Percentiles rank a stretch among this genome's conserved stretches.
phyloP scores from a whole-genome alignment of 176 grass and related monocot species.

The Oryza punctata region DNA sequence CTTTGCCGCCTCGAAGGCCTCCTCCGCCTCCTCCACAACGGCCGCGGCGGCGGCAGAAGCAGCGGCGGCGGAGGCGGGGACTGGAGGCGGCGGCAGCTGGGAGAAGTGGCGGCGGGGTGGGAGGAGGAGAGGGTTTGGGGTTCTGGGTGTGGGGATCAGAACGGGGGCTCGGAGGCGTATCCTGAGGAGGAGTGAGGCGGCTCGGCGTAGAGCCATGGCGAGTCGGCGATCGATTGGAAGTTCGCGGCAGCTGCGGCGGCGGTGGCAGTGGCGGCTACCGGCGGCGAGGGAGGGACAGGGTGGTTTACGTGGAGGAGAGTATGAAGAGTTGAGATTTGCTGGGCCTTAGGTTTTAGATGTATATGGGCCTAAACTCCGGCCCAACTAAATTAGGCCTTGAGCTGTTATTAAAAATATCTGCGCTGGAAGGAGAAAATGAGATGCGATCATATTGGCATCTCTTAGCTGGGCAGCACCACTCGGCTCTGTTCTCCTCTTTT shows the following conservation, averaged over 20 bases:
- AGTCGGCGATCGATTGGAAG: neutral
- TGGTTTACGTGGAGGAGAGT: neutral
- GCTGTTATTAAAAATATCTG: neutral
- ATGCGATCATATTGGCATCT: neutral
- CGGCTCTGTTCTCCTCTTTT: no score
- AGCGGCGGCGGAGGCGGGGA: neutral
- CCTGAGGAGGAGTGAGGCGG: slow-evolving; percentile 47
- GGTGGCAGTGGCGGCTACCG: slow-evolving; percentile 6
- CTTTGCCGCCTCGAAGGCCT: slow-evolving; percentile 70
- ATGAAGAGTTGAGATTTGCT: neutral
- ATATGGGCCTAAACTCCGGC: neutral
- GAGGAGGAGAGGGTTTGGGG: slow-evolving; percentile 18
- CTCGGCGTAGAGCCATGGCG: slow-evolving; percentile 47
- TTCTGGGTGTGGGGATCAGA: neutral
- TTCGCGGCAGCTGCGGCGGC: neutral
- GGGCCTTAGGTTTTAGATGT: slow-evolving; percentile 16
- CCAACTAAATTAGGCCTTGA: neutral
- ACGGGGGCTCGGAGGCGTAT: neutral
- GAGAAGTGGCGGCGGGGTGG: slow-evolving; percentile 48
- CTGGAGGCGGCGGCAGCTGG: slow-evolving; percentile 32
- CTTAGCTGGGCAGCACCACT: slow-evolving; percentile 25
- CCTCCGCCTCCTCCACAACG: slow-evolving; percentile 48
- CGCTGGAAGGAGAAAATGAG: no score
- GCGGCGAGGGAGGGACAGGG: neutral
- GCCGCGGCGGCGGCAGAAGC: neutral